phyloP scores from a whole-genome alignment of 352 stramenopile genomes.

The Phytophthora syringae region DNA sequence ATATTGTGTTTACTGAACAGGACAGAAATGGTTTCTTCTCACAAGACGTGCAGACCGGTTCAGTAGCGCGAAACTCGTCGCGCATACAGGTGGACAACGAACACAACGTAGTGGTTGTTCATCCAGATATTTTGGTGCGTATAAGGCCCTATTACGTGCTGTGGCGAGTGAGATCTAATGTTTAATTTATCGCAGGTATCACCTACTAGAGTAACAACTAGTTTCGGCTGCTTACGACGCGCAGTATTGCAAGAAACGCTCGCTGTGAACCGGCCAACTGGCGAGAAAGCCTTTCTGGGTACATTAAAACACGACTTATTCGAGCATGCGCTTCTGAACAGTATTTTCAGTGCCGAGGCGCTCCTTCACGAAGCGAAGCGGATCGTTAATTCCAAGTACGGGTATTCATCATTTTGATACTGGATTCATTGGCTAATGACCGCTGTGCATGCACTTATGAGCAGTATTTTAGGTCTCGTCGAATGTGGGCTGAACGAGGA shows the following conservation, averaged over 20 bases:
- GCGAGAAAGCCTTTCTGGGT: constrained; percentile 69
- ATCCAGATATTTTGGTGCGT: constrained; percentile 79
- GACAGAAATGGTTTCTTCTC: constrained; percentile 54
- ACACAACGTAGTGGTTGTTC: constrained; percentile 67
- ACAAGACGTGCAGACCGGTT: constrained; percentile 21
- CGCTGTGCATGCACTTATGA: constrained; percentile 1
- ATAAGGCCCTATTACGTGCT: neutral
- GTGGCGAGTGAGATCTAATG: neutral
- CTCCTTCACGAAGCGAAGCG: constrained; percentile 50
- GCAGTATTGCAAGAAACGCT: constrained; percentile 75
- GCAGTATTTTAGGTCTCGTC: constrained; percentile 70
- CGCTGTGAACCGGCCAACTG: constrained; percentile 61
- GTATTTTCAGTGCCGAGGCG: constrained; percentile 33
- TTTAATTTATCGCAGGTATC: constrained; percentile 56
- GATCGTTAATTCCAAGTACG: constrained; percentile 72
- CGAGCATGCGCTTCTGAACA: constrained; percentile 56
- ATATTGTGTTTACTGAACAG: constrained; percentile 76
- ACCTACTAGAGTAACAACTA: constrained; percentile 82
- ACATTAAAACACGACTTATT: constrained; percentile 90
- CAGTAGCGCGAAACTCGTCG: constrained; percentile 4
- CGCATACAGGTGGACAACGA: constrained; percentile 59
- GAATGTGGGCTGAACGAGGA: constrained; percentile 73
- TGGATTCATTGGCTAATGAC: constrained; percentile 6
- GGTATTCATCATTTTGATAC: constrained; percentile 11
- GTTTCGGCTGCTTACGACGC: constrained; percentile 71